Evolutionary conservation across 805 yeast genomes (phyloP), one percentile per base, ranked within the genome.

Genomic region (Kuraishia ogatae): DNA sequence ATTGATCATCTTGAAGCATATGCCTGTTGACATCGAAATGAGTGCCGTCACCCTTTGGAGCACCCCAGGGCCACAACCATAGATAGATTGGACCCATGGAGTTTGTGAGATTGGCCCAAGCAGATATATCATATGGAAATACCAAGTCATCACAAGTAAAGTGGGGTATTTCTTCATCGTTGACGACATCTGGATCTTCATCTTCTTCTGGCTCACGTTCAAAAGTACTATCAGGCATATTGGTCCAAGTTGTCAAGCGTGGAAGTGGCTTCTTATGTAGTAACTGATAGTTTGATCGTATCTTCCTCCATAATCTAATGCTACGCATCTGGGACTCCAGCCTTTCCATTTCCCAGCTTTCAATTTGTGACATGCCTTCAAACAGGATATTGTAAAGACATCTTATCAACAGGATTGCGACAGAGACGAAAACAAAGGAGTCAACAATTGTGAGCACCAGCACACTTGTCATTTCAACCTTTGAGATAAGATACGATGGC

Each of bases 311-410:
- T 55, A 87, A 71, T 51, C 79, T 70, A 50, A 77, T 82, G 1
- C 79, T 76, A 53, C 80, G 75, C 56, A 83, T 79, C 59, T 87
- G 87, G 2, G 83, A 72, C 53, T 83, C 90, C 1, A 89, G 74
- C 60, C 98, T 77, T 60, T 94, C 98, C 68, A 75, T 68, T 63
- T 93, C 98, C 99, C 99, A 93, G 1, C 79, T 74, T 70, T 93
- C 99, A 54, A 93, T 92, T 65, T 89, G 96, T 1, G 97, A 84
- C 79, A 81, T 85, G 24, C 97, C 97, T 28, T 74, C 69, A 53
- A 80, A 65, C 1, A 79, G 59, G 58, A 82, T 72, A 63, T 83
- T 82, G 47, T 73, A 66, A 1, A 85, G 19, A 54, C 91, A 85
- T 61, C 97, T 76, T 1, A 84, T 50, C 20, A 83, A 72, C 55